Evolutionary conservation across 1,139 yeast genomes (phyloP).

Genomic region (Candida tetrigidarum): DNA sequence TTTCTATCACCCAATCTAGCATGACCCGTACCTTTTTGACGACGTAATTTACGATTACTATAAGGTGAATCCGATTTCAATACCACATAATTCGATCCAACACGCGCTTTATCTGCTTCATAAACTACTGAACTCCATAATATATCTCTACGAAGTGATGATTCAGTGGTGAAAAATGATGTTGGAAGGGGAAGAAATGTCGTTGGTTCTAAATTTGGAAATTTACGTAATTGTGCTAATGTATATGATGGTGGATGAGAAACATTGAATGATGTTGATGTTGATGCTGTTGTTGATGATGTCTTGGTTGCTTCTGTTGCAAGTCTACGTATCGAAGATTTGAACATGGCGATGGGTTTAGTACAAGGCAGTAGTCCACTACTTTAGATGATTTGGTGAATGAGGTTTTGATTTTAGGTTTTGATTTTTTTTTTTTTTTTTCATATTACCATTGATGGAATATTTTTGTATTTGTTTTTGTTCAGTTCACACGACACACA

Average conservation of each 20-base stretch:
- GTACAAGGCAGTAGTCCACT: neutral
- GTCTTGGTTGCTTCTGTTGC: constrained; percentile 31
- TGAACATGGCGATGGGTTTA: constrained; percentile 23
- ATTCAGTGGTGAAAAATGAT: constrained; percentile 53
- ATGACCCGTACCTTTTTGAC: constrained; percentile 93
- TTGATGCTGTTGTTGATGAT: constrained; percentile 10
- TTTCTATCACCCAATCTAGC: constrained; percentile 98
- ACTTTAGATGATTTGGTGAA: neutral
- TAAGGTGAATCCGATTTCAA: constrained; percentile 88
- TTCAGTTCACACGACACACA: neutral
- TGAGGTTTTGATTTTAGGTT: neutral
- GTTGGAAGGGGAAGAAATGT: constrained; percentile 77
- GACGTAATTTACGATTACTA: constrained; percentile 79
- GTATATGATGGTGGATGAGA: constrained; percentile 72
- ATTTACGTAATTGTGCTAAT: constrained; percentile 77
- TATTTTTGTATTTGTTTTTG: neutral
- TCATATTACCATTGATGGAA: neutral
- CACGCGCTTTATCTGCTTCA: constrained; percentile 90
- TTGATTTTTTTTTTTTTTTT: constrained; percentile 1
- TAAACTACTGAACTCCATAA: constrained; percentile 93
- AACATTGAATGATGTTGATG: constrained; percentile 25
- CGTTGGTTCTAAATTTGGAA: constrained; percentile 90
- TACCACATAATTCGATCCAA: constrained; percentile 85
- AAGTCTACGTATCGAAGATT: constrained; percentile 32
- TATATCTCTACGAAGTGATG: constrained; percentile 85